These are phyloP conservation scores for Fusarium bulbicola DNA, from an alignment of 2,329 filamentous ascomycete genomes.

Conservation along the genomic window DNA sequence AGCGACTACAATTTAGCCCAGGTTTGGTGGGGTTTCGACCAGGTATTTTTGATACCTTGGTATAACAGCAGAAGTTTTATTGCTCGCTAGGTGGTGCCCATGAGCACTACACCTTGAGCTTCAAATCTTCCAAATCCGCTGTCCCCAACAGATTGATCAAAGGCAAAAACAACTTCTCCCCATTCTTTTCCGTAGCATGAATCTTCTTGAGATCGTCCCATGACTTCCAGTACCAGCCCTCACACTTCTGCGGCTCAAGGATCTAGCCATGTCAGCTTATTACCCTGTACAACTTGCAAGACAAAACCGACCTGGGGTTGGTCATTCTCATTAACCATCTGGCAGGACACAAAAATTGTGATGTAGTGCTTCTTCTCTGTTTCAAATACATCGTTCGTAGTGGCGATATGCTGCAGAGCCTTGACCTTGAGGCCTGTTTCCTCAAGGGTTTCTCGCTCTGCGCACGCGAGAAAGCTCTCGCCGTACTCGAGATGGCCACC, in stretches of 20 bases:
- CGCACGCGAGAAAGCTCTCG: slow-evolving; percentile 70
- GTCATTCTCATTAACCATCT: slow-evolving; percentile 55
- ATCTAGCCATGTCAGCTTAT: slow-evolving; percentile 38
- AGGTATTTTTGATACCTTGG: neutral
- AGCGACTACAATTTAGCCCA: fast-evolving
- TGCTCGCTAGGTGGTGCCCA: neutral
- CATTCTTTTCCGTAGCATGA: slow-evolving; percentile 16
- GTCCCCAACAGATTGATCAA: slow-evolving; percentile 44
- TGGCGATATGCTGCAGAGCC: slow-evolving; percentile 62
- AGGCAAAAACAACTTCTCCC: slow-evolving; percentile 46
- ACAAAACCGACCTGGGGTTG: slow-evolving; percentile 62
- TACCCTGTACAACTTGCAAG: neutral
- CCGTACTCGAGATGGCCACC: slow-evolving; percentile 79
- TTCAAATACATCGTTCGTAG: slow-evolving; percentile 74
- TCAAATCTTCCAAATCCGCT: slow-evolving; percentile 32
- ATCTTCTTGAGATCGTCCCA: slow-evolving; percentile 54
- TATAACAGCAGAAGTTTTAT: neutral
- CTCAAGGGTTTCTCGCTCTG: slow-evolving; percentile 72
- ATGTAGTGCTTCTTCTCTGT: slow-evolving; percentile 75
- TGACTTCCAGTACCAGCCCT: slow-evolving; percentile 58
- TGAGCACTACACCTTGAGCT: neutral
- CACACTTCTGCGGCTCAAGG: slow-evolving; percentile 61
- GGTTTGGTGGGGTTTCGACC: neutral
- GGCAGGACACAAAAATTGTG: slow-evolving; percentile 73
- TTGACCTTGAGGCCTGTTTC: slow-evolving; percentile 72